A percentile compares a stretch with the other conserved stretches of the same genome.
Evolutionary conservation across 1,284 basidiomycete genomes (phyloP).

Genomic region (Porogramme epimiltina): DNA sequence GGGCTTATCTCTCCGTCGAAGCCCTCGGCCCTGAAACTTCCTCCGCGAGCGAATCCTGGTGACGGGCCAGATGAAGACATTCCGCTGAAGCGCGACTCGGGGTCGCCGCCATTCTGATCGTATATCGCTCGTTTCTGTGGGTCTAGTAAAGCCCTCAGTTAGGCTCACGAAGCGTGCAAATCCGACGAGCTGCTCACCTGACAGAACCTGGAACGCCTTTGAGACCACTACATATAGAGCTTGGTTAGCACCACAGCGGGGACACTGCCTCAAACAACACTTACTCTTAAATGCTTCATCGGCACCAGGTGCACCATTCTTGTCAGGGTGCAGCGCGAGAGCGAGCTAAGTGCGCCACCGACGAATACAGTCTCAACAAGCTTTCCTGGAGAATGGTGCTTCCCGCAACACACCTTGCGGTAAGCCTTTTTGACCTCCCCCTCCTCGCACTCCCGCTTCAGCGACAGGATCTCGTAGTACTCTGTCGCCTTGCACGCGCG

Average conservation of each 20-base stretch:
- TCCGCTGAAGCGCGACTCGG: conserved; percentile 77
- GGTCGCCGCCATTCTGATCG: conserved; percentile 86
- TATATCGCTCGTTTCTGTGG: conserved; percentile 89
- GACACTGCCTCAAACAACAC: conserved; percentile 31
- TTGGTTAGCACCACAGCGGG: too few relatives aligned
- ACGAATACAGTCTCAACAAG: neutral
- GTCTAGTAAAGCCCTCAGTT: conserved; percentile 44
- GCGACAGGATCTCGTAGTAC: conserved; percentile 91
- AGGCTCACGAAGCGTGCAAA: neutral
- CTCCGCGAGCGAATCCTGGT: conserved; percentile 51
- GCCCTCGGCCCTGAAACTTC: conserved; percentile 48
- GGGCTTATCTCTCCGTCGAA: conserved; percentile 91
- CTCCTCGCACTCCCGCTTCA: conserved; percentile 89
- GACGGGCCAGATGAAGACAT: conserved; percentile 53
- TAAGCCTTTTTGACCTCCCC: conserved; percentile 96
- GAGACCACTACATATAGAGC: conserved; percentile 77
- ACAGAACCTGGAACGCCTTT: conserved; percentile 95
- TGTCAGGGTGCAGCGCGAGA: conserved; percentile 93
- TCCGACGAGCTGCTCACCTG: conserved; percentile 47
- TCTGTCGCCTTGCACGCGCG: conserved; percentile 84
- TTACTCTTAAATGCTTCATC: conserved; percentile 98
- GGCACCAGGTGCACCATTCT: conserved; percentile 96
- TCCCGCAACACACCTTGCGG: conserved; percentile 72
- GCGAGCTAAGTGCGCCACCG: conserved; percentile 63
- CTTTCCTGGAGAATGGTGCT: neutral